Conservation (phyloP, 2,329 filamentous ascomycete genomes). For the Ceratocystis harringtonii region DNA sequence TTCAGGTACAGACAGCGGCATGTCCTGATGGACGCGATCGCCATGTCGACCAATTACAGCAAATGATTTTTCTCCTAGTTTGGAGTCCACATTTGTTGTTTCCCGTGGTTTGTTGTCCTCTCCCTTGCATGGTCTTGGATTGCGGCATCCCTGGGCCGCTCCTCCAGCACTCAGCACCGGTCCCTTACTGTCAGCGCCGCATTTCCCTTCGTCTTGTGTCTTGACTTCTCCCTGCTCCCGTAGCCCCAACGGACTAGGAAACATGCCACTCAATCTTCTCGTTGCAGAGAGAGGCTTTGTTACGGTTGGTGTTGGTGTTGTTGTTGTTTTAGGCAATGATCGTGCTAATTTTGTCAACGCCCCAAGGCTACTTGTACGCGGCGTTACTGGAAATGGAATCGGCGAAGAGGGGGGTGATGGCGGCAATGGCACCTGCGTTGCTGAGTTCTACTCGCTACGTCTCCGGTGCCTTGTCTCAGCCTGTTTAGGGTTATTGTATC, state of each 20-base stretch:
- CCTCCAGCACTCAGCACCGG: constrained; percentile 7
- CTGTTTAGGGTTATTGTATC: background rate
- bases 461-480: background rate
- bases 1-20: constrained; percentile 1
- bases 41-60: background rate
- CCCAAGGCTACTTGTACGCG: constrained; percentile 3
- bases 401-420: background rate
- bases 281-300: background rate
- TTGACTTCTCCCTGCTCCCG: background rate
- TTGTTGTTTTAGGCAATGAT: background rate
- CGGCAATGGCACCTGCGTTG: background rate
- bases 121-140: background rate
- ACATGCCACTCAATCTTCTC: background rate
- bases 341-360: background rate
- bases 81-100: background rate
- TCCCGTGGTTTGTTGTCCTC: background rate
- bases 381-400: background rate
- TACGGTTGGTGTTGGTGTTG: background rate
- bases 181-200: constrained; percentile 3
- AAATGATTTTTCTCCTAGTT: background rate
- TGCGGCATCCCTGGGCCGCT: background rate
- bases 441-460: background rate
- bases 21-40: background rate
- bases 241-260: background rate
- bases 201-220: background rate